Conservation (phyloP, 139 green algal genomes). For the Yamagishiella unicocca region DNA sequence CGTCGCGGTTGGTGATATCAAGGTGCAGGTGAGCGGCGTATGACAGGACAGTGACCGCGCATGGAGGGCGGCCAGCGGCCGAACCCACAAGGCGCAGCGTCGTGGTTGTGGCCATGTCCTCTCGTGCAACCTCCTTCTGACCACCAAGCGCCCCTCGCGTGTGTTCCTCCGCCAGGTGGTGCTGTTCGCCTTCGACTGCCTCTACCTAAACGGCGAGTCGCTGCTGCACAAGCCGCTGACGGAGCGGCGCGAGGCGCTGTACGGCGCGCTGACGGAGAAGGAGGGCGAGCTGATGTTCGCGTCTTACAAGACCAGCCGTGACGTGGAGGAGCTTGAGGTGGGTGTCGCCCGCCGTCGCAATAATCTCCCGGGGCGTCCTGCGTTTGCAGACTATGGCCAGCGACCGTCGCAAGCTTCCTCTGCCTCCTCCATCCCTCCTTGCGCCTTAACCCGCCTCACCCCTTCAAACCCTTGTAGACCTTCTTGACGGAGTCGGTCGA, state of each 20-base stretch:
- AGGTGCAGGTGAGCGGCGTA: slow-evolving; percentile 79
- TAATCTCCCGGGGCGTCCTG: no score
- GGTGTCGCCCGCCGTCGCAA: no score
- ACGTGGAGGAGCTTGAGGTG: slow-evolving; percentile 90
- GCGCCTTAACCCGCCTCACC: not conserved
- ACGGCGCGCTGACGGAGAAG: slow-evolving; percentile 70
- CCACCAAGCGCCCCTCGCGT: no score
- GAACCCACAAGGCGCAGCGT: no score
- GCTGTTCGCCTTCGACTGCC: slow-evolving; percentile 97
- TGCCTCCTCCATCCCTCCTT: no score
- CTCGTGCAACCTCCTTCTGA: no score
- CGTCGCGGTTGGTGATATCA: slow-evolving; percentile 90
- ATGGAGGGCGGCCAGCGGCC: no score
- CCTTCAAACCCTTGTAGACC: slow-evolving; percentile 38
- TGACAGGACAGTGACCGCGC: no score
- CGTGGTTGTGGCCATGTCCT: no score
- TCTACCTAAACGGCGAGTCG: slow-evolving; percentile 93
- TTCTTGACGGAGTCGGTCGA: slow-evolving; percentile 95
- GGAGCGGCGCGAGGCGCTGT: slow-evolving; percentile 84
- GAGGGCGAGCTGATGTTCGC: slow-evolving; percentile 89
- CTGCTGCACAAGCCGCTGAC: slow-evolving; percentile 85
- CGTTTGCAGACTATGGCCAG: no score
- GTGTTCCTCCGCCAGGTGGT: slow-evolving; percentile 68
- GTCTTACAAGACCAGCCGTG: slow-evolving; percentile 78
- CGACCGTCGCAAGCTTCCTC: no score